phyloP scores from a whole-genome alignment of 2,329 filamentous ascomycete genomes.

The Paecilomyces variotii region DNA sequence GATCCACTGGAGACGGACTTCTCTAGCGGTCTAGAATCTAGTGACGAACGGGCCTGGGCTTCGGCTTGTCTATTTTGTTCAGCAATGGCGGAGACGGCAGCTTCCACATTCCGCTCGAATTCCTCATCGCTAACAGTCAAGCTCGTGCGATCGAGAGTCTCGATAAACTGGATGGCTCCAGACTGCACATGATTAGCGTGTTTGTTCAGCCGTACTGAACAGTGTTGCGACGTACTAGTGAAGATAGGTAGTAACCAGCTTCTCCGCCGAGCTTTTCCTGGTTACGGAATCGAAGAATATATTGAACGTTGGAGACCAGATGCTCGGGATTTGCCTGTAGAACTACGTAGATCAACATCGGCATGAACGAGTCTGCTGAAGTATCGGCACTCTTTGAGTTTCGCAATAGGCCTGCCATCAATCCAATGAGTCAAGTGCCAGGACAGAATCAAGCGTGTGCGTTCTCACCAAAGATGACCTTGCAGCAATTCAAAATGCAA shows the following conservation, averaged over 20 bases:
- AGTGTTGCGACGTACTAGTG: slow-evolving; percentile 52
- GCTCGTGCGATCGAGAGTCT: slow-evolving; percentile 88
- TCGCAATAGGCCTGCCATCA: slow-evolving; percentile 62
- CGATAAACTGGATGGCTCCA: slow-evolving; percentile 91
- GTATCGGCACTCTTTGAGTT: slow-evolving; percentile 82
- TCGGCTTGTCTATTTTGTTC: slow-evolving; percentile 67
- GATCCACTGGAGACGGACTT: slow-evolving; percentile 45
- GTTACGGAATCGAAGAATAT: slow-evolving; percentile 92
- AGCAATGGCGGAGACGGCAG: slow-evolving; percentile 88
- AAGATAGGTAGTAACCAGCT: slow-evolving; percentile 95
- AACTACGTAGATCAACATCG: slow-evolving; percentile 90
- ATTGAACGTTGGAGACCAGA: slow-evolving; percentile 94
- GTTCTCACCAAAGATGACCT: slow-evolving; percentile 84
- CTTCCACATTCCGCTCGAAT: slow-evolving; percentile 94
- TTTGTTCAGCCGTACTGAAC: not conserved
- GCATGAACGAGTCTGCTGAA: slow-evolving; percentile 92
- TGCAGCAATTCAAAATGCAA: slow-evolving; percentile 96
- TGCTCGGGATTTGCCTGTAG: slow-evolving; percentile 91
- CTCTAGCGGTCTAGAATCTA: slow-evolving; percentile 26
- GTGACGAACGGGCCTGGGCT: slow-evolving; percentile 29
- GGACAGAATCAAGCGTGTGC: not conserved
- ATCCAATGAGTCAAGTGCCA: not conserved
- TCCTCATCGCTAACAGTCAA: slow-evolving; percentile 91
- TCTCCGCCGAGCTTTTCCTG: slow-evolving; percentile 97
- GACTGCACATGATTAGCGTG: slow-evolving; percentile 18